A percentile compares a stretch with the other conserved stretches of the same genome.
phyloP scores from a whole-genome alignment of 148 eudicot species.

The Euryodendron excelsum region DNA sequence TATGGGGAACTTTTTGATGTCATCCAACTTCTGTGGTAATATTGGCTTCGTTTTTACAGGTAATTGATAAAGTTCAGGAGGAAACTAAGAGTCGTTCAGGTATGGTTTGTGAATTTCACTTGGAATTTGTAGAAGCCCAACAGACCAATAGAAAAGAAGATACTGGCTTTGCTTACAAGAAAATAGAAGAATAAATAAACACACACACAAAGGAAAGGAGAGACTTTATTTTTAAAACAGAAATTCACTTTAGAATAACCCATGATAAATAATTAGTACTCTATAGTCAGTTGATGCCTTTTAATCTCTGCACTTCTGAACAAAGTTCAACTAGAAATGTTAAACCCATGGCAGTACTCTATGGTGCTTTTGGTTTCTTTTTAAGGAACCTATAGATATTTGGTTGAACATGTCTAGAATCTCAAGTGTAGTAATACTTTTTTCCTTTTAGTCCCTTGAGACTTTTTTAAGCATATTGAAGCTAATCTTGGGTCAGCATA shows the following conservation, averaged over 20 bases:
- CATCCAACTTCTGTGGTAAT: background rate
- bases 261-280: background rate
- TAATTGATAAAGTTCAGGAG: conserved; percentile 45
- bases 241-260: background rate
- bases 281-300: background rate
- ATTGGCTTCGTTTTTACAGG: conserved; percentile 21
- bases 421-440: background rate
- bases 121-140: background rate
- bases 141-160: background rate
- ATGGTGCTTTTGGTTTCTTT: too few relatives aligned
- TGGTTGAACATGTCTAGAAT: background rate
- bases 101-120: conserved; percentile 3
- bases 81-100: conserved; percentile 40
- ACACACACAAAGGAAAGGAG: background rate
- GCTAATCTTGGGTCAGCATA: background rate
- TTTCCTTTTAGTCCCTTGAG: background rate
- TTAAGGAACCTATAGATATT: too few relatives aligned
- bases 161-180: background rate
- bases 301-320: background rate
- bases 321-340: too few relatives aligned
- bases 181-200: background rate
- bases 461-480: background rate
- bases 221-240: background rate
- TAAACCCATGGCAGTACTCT: too few relatives aligned
- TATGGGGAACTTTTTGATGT: background rate